phyloP scores from a whole-genome alignment of 116 monocot species.

The Phalaenopsis hybrid region DNA sequence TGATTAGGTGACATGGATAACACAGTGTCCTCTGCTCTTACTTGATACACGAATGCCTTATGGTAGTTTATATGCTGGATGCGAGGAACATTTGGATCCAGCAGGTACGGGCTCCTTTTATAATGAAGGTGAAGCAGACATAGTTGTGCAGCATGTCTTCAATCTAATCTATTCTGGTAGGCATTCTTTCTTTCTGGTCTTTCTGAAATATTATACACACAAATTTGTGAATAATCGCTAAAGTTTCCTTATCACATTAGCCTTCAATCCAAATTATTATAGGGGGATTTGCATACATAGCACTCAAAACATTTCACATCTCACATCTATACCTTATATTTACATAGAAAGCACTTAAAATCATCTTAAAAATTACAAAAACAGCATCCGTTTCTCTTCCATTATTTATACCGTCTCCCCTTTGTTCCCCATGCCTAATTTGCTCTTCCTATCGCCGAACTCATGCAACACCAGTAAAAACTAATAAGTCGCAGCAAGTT shows the following conservation, averaged over 20 bases:
- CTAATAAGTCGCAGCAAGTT: too few relatives aligned
- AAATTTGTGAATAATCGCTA: neutral
- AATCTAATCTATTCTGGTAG: constrained; percentile 87
- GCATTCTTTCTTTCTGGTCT: neutral
- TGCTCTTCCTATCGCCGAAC: too few relatives aligned
- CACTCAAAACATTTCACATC: too few relatives aligned
- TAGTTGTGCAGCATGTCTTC: constrained; percentile 82
- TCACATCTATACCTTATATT: too few relatives aligned
- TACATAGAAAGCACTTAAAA: too few relatives aligned
- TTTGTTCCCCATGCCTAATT: too few relatives aligned
- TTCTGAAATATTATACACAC: neutral
- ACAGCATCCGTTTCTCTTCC: too few relatives aligned
- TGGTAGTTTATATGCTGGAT: constrained; percentile 79
- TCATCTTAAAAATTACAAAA: too few relatives aligned
- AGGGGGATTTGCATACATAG: too few relatives aligned
- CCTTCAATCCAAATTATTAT: neutral
- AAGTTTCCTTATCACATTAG: neutral
- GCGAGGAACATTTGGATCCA: constrained; percentile 88
- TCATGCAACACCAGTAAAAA: too few relatives aligned
- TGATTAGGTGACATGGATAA: constrained; percentile 68
- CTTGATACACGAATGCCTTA: constrained; percentile 93
- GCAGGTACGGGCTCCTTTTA: constrained; percentile 95
- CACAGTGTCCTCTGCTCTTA: constrained; percentile 76
- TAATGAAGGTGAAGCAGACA: constrained; percentile 95
- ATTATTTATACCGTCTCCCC: too few relatives aligned